Evolutionary conservation across 176 grass and related monocot species (phyloP), one percentile per base, ranked within the genome.

Genomic region (Typha latifolia): DNA sequence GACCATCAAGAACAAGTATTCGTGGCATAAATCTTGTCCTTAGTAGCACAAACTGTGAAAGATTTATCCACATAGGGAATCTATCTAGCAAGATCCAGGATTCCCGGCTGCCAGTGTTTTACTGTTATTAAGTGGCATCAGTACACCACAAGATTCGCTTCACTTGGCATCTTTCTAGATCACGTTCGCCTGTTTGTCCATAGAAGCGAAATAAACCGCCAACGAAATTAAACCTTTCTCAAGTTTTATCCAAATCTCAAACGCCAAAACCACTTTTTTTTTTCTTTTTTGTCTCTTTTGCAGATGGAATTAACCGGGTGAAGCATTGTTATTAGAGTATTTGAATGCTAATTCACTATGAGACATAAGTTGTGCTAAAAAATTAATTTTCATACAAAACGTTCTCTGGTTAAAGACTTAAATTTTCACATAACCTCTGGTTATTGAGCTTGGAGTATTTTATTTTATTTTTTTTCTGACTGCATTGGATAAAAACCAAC

Each of bases 21-120:
- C 20, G 15, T 21, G 15, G 16, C 53, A 5, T 55, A 5, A 55
- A 59, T 18, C 14, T 11, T 19, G 53, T 57, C 53, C n/a, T 57
- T 21, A 21, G 53, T 59, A 11, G 10, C 4, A 59, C 53, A 57
- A 7, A 57, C 5, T 57, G 53, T 19, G 32, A 11, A 29, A 18
- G 32, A 37, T 5, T 19, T 43, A 3, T 29, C 47, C 16, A 43
- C 63, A 14, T 29, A 43, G 32, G 10, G 32, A 65, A 43, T 43
- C 63, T 47, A 65, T 32, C 32, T 32, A 43, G 16, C 63, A 65
- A 19, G 63, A 65, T 65, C 63, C 63, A n/a, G 14, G 63, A 65
- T 65, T 47, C 63, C 63, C 63, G 63, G 31, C 34, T 20, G 63
- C 10, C 27, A 10, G 27, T 16, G 34, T 65, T 16, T n/a, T 32